These are phyloP conservation scores for Helicocarpus griseus DNA, from an alignment of 2,329 filamentous ascomycete genomes.

Conservation along the genomic window DNA sequence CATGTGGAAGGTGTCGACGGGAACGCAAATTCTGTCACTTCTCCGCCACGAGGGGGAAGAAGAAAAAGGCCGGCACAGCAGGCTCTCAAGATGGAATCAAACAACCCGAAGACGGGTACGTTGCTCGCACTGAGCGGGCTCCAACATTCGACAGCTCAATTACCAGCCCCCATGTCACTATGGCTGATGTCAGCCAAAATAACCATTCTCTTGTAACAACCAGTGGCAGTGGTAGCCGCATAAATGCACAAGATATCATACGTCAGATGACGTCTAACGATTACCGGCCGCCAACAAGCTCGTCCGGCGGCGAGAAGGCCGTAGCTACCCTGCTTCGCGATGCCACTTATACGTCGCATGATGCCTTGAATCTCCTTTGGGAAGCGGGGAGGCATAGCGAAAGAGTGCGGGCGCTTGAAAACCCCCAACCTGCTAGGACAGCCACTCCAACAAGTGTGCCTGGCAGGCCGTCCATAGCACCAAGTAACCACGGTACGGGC, in stretches of 20 bases:
- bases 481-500: constrained; percentile 8
- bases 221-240: background rate
- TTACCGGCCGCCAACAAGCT: background rate
- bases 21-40: constrained; percentile 16
- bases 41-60: constrained; percentile 14
- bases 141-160: background rate
- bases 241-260: background rate
- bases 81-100: background rate
- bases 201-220: background rate
- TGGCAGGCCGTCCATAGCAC: constrained; percentile 6
- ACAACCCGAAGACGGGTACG: background rate
- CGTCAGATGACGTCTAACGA: background rate
- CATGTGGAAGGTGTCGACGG: constrained; percentile 14
- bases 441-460: background rate
- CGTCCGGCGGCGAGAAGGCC: constrained; percentile 10
- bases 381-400: constrained; percentile 16
- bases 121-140: background rate
- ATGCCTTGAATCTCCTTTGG: constrained; percentile 14
- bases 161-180: background rate
- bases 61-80: constrained; percentile 6
- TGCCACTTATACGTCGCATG: constrained; percentile 14
- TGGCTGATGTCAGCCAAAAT: background rate
- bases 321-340: constrained; percentile 13
- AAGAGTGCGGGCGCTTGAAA: constrained; percentile 6
- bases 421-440: background rate